These are phyloP conservation scores for Lecanicillium sp. DNA, from an alignment of 2,329 filamentous ascomycete species.

Conservation along the genomic window DNA sequence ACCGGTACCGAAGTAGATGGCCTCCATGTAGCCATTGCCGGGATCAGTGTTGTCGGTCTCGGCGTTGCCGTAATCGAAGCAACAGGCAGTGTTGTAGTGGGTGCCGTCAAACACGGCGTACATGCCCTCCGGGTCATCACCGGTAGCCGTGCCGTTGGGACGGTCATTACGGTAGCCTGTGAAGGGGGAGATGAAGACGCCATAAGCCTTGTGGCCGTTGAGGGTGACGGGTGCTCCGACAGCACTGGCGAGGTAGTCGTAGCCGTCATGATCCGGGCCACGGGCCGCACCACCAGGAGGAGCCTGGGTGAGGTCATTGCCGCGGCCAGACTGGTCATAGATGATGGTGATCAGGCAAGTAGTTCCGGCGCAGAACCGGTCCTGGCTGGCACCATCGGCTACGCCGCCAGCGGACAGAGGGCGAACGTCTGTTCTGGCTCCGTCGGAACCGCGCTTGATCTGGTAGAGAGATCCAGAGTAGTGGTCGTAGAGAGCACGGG, in stretches of 20 bases:
- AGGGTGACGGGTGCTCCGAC: constrained; percentile 56
- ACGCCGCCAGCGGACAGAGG: constrained; percentile 54
- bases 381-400: constrained; percentile 55
- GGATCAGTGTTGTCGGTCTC: constrained; percentile 47
- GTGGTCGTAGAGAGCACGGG: constrained; percentile 50
- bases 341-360: constrained; percentile 60
- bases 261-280: constrained; percentile 51
- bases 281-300: constrained; percentile 48
- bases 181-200: constrained; percentile 55
- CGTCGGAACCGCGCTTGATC: constrained; percentile 45
- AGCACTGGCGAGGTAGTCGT: constrained; percentile 54
- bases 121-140: constrained; percentile 52
- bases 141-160: constrained; percentile 45
- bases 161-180: constrained; percentile 58
- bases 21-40: constrained; percentile 62
- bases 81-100: constrained; percentile 54
- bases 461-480: constrained; percentile 53
- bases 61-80: constrained; percentile 53
- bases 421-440: constrained; percentile 39
- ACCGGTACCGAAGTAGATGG: constrained; percentile 57
- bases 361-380: constrained; percentile 53
- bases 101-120: constrained; percentile 55
- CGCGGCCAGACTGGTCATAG: constrained; percentile 58
- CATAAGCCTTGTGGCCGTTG: constrained; percentile 57
- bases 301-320: constrained; percentile 58